Percentiles rank a stretch among this genome's conserved stretches.
Evolutionary conservation across 1,284 basidiomycete genomes (phyloP).

Genomic region (Rhizopogon hawkerae): DNA sequence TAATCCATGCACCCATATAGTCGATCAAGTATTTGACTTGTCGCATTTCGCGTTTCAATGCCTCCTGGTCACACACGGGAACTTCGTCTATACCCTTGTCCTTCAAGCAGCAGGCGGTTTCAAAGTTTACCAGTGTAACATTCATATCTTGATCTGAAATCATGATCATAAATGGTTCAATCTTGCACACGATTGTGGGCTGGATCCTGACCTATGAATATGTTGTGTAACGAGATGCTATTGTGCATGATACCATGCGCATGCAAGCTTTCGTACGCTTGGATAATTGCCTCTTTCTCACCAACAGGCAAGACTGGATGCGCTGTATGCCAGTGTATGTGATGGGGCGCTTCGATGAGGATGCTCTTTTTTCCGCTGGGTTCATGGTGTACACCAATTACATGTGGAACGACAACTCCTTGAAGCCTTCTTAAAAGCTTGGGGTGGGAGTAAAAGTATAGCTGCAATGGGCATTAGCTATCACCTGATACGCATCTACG

Average conservation of each 20-base stretch:
- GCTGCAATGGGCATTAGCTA: conserved; percentile 4
- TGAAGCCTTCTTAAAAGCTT: conserved; percentile 21
- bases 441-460: conserved; percentile 18
- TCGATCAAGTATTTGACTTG: conserved; percentile 16
- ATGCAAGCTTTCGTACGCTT: conserved; percentile 21
- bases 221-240: conserved; percentile 18
- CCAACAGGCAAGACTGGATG: conserved; percentile 12
- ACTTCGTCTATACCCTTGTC: conserved; percentile 6
- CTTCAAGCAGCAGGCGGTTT: conserved; percentile 12
- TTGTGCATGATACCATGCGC: conserved; percentile 22
- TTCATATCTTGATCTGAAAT: conserved; percentile 15
- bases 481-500: not conserved
- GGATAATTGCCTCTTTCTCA: conserved; percentile 17
- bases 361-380: conserved; percentile 15
- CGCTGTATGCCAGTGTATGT: conserved; percentile 18
- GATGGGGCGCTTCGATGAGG: conserved; percentile 21
- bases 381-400: conserved; percentile 16
- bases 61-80: conserved; percentile 8
- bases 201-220: conserved; percentile 18
- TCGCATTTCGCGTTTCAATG: conserved; percentile 17
- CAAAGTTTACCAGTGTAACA: conserved; percentile 17
- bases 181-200: not conserved
- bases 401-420: conserved; percentile 16
- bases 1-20: conserved; percentile 9
- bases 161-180: not conserved